Evolutionary conservation across 2,329 filamentous ascomycete genomes (phyloP).

Genomic region (Cladophialophora exuberans): DNA sequence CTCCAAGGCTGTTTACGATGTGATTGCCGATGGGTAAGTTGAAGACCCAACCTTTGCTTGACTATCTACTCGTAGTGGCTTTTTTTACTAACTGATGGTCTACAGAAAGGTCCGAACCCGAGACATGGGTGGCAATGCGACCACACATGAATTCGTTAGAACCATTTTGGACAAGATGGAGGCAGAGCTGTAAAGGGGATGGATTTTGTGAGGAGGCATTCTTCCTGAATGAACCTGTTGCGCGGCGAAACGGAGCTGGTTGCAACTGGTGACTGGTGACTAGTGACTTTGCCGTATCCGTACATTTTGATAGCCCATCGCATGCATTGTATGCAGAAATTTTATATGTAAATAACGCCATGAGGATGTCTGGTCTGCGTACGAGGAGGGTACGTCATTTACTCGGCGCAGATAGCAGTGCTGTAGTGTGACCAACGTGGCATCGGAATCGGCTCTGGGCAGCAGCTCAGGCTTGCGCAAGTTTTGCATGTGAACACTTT

Average conservation of each 20-base stretch:
- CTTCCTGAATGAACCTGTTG: too few species aligned
- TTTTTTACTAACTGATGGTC: constrained; percentile 3
- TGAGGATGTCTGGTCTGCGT: too few species aligned
- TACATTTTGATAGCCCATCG: background rate
- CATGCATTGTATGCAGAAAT: background rate
- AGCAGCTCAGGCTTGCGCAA: constrained; percentile 9
- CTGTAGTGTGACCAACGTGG: constrained; percentile 7
- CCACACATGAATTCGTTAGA: constrained; percentile 92
- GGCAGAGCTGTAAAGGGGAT: constrained; percentile 55
- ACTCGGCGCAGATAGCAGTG: too few species aligned
- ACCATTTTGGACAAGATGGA: constrained; percentile 97
- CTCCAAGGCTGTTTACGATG: constrained; percentile 76
- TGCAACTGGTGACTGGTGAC: too few species aligned
- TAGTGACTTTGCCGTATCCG: background rate
- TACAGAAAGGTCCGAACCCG: constrained; percentile 80
- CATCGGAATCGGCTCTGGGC: too few species aligned
- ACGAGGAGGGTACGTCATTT: too few species aligned
- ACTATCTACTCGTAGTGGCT: background rate
- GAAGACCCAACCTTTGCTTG: too few species aligned
- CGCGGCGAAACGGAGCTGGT: too few species aligned
- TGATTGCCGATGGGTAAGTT: constrained; percentile 86
- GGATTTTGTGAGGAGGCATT: too few species aligned
- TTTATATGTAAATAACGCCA: constrained; percentile 5
- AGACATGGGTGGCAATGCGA: constrained; percentile 91
- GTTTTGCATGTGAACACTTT: constrained; percentile 18